Base-by-base conservation (phyloP, 495 filamentous ascomycete species). In the Lepidopterella palustris region DNA sequence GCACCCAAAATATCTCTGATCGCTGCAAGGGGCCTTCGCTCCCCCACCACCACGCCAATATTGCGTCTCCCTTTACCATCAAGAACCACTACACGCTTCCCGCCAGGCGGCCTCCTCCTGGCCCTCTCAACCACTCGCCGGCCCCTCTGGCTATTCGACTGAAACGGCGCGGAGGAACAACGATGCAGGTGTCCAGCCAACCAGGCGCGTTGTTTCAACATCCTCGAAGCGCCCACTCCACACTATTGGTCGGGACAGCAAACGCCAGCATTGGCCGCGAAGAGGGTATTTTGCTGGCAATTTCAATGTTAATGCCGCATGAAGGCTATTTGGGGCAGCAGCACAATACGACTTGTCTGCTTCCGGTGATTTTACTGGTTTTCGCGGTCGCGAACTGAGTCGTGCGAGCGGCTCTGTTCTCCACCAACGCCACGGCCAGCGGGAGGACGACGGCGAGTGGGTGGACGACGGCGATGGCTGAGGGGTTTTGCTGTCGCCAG, bases 61-160 rank as follows among this genome's bases (percentile, higher is more conserved):
- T 49, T 49, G 45, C 45, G 45, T 49, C 20, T 50, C n/a, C 47
- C 13, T 24, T n/a, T n/a, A n/a, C n/a, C n/a, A n/a, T n/a, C n/a
- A n/a, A n/a, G n/a, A n/a, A n/a, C n/a, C n/a, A n/a, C n/a, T n/a
- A n/a, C n/a, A n/a, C n/a, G n/a, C n/a, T n/a, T n/a, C n/a, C n/a
- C n/a, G n/a, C n/a, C n/a, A n/a, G n/a, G n/a, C n/a, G n/a, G n/a
- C n/a, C n/a, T n/a, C n/a, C 5, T 25, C 21, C 13, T 15, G 47
- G 47, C 20, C 47, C 18, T 50, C 13, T 50, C 20, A 25, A 10
- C 47, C 47, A 50, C 20, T 50, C 47, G 47, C 47, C 24, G 47
- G 47, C 21, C 47, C 15, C 47, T 3, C 10, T 15, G 47, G 21
- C 47, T 6, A 25, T 0, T 1, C 15, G 15, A 9, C 47, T 50